Conservation (phyloP, 179 eudicot genomes). For the Nepenthes alata region DNA sequence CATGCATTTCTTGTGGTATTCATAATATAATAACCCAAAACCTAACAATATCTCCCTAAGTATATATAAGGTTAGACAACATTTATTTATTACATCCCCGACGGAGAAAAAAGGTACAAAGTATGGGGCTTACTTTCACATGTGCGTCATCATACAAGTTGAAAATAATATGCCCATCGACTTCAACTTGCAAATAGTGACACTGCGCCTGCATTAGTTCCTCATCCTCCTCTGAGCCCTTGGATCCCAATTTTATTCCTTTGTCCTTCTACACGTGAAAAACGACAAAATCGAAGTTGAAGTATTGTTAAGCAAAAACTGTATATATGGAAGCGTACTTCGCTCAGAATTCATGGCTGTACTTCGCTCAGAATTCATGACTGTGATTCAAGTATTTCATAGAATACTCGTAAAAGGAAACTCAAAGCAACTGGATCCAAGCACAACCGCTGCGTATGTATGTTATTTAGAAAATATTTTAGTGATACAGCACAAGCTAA, state of each 20-base stretch:
- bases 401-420: too few species aligned
- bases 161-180: conserved; percentile 21
- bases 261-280: background rate
- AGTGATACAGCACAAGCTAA: too few species aligned
- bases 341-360: too few species aligned
- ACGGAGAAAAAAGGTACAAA: background rate
- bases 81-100: background rate
- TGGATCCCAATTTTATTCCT: background rate
- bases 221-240: conserved; percentile 6
- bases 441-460: too few species aligned
- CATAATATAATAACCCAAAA: too few species aligned
- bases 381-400: too few species aligned
- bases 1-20: too few species aligned
- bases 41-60: background rate
- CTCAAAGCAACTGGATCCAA: too few species aligned
- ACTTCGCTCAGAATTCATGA: background rate
- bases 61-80: background rate
- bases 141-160: conserved; percentile 33
- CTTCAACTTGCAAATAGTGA: conserved; percentile 32
- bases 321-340: background rate
- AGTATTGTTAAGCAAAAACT: background rate
- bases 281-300: background rate
- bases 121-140: conserved; percentile 22
- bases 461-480: too few species aligned
- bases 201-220: conserved; percentile 24